Evolutionary conservation across 108 stramenopile genomes (phyloP).

Genomic region (Skeletonema menzelii): DNA sequence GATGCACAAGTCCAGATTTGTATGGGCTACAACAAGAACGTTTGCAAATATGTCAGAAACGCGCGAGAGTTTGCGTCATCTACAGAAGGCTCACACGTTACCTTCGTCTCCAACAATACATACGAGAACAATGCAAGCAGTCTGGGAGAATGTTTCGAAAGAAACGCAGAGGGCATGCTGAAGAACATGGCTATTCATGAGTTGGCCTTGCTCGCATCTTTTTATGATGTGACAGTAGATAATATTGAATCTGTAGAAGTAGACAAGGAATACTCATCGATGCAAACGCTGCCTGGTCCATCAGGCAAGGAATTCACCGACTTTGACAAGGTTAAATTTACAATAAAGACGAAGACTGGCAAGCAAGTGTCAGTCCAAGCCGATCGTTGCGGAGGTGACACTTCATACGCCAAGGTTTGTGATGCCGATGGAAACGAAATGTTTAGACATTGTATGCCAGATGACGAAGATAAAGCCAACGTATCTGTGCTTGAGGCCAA

Average conservation of each 20-base stretch:
- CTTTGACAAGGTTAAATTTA: conserved; percentile 94
- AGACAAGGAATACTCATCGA: conserved; percentile 83
- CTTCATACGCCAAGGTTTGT: conserved; percentile 77
- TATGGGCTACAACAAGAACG: conserved; percentile 97
- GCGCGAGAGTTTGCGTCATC: conserved; percentile 71
- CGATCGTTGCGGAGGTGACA: conserved; percentile 90
- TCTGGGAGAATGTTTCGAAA: conserved; percentile 91
- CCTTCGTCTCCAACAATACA: conserved; percentile 92
- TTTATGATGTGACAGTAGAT: conserved; percentile 86
- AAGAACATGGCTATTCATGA: conserved; percentile 98
- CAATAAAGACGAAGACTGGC: conserved; percentile 90
- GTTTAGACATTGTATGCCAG: conserved; percentile 89
- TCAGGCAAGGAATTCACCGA: conserved; percentile 83
- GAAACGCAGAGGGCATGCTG: conserved; percentile 94
- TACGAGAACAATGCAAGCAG: conserved; percentile 81
- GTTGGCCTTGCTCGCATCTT: conserved; percentile 83
- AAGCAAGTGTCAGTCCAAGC: conserved; percentile 86
- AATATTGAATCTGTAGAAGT: conserved; percentile 82
- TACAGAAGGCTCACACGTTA: conserved; percentile 66
- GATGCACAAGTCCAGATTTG: conserved; percentile 73
- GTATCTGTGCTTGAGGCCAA: conserved; percentile 75
- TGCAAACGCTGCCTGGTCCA: conserved; percentile 83
- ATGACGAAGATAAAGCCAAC: conserved; percentile 87
- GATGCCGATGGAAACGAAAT: conserved; percentile 74
- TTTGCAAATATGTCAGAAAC: conserved; percentile 87